phyloP scores from a whole-genome alignment of 2,329 filamentous ascomycete genomes.

The Grosmannia serpens region DNA sequence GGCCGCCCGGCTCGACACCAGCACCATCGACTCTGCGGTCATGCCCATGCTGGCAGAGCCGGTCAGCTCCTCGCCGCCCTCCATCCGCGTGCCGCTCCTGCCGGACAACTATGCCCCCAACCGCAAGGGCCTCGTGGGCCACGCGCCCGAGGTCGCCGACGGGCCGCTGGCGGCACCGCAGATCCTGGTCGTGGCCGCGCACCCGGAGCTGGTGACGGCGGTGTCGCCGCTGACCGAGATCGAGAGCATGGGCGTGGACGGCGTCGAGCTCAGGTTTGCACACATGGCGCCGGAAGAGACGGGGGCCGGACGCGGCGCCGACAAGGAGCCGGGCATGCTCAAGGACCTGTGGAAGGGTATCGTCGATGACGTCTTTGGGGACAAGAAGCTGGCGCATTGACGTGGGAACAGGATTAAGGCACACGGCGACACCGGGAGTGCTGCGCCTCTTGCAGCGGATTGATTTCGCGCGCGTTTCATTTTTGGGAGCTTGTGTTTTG shows the following conservation, averaged over 20 bases:
- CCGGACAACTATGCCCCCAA: conserved; percentile 44
- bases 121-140: conserved; percentile 27
- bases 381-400: background rate
- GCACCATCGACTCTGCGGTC: conserved; percentile 39
- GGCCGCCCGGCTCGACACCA: conserved; percentile 19
- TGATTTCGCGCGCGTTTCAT: background rate
- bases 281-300: conserved; percentile 24
- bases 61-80: conserved; percentile 21
- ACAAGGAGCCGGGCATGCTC: conserved; percentile 34
- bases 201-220: conserved; percentile 41
- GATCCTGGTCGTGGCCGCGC: conserved; percentile 43
- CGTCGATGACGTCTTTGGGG: conserved; percentile 13
- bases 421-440: too few species aligned
- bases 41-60: conserved; percentile 30
- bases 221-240: conserved; percentile 41
- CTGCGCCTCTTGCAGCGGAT: too few species aligned
- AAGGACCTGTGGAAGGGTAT: conserved; percentile 45
- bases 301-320: background rate
- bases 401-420: background rate
- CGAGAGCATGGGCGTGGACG: conserved; percentile 46
- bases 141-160: conserved; percentile 30
- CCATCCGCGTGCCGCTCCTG: conserved; percentile 46
- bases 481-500: background rate
- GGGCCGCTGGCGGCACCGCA: conserved; percentile 28
- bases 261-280: conserved; percentile 42